Conservation (phyloP, 2,329 filamentous ascomycete species). For the Harringtonia aguacate region DNA sequence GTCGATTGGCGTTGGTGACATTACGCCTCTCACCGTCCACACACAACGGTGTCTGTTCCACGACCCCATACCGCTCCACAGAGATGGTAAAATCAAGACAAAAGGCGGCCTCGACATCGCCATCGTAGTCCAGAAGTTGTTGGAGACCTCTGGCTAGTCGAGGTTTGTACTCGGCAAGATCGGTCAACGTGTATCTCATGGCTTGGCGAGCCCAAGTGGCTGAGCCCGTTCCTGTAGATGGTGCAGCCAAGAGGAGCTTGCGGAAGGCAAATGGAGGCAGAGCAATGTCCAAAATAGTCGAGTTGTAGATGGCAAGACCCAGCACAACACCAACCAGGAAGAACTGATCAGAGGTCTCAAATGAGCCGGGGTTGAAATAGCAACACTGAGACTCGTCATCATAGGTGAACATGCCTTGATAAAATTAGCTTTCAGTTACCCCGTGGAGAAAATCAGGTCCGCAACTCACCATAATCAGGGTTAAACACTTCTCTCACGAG, state of each 20-base stretch:
- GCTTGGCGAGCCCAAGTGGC: slow-evolving; percentile 41
- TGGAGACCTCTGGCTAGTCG: slow-evolving; percentile 63
- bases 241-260: slow-evolving; percentile 70
- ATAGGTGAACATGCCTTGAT: slow-evolving; percentile 89
- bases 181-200: slow-evolving; percentile 68
- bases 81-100: slow-evolving; percentile 73
- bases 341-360: slow-evolving; percentile 86
- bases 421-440: too few relatives aligned
- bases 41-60: slow-evolving; percentile 58
- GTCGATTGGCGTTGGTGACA: slow-evolving; percentile 75
- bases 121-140: slow-evolving; percentile 71
- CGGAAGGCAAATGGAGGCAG: slow-evolving; percentile 83
- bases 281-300: slow-evolving; percentile 80
- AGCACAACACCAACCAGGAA: slow-evolving; percentile 82
- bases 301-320: slow-evolving; percentile 89
- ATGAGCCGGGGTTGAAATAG: slow-evolving; percentile 85
- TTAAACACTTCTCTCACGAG: slow-evolving; percentile 85
- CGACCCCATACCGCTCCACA: slow-evolving; percentile 64
- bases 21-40: slow-evolving; percentile 59
- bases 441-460: too few relatives aligned
- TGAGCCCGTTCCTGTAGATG: slow-evolving; percentile 43
- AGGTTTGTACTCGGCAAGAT: slow-evolving; percentile 74
- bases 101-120: slow-evolving; percentile 71
- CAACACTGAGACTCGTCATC: slow-evolving; percentile 85
- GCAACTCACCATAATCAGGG: slow-evolving; percentile 67